Percentiles rank a stretch among this genome's conserved stretches.
phyloP scores from a whole-genome alignment of 2,329 filamentous ascomycete genomes.

The Aspergillus neotritici region DNA sequence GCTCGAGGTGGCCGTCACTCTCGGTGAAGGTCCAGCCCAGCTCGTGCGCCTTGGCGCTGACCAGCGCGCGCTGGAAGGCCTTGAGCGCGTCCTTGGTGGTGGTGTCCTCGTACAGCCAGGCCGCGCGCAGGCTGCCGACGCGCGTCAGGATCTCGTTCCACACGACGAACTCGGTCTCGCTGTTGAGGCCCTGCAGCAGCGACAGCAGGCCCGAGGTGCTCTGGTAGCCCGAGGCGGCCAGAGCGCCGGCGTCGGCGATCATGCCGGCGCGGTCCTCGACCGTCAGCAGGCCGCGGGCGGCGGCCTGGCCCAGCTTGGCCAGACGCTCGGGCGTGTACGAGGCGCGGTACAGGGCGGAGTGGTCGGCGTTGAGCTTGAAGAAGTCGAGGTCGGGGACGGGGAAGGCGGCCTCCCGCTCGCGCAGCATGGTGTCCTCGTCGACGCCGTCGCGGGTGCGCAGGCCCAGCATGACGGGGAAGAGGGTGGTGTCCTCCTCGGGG shows the following conservation, averaged over 20 bases:
- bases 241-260: constrained; percentile 85
- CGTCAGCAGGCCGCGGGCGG: constrained; percentile 70
- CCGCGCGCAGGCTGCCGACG: constrained; percentile 69
- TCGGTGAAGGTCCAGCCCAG: constrained; percentile 85
- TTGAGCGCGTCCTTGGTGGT: constrained; percentile 67
- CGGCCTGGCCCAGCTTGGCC: constrained; percentile 79
- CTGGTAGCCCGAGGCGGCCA: constrained; percentile 85
- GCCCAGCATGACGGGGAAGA: constrained; percentile 86
- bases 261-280: constrained; percentile 92
- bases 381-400: constrained; percentile 76
- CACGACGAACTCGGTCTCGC: constrained; percentile 81
- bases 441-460: constrained; percentile 79
- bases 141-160: constrained; percentile 88
- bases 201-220: constrained; percentile 86
- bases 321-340: constrained; percentile 79
- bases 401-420: constrained; percentile 68
- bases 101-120: constrained; percentile 84
- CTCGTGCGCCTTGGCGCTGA: constrained; percentile 74
- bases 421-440: constrained; percentile 67
- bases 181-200: constrained; percentile 74
- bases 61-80: constrained; percentile 73
- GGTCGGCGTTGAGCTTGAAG: constrained; percentile 94
- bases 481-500: constrained; percentile 79
- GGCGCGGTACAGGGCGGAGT: constrained; percentile 87
- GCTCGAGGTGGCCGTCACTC: constrained; percentile 78